Base-by-base conservation (phyloP, 2,329 filamentous ascomycete species). In the Nigrospora osmanthi region DNA sequence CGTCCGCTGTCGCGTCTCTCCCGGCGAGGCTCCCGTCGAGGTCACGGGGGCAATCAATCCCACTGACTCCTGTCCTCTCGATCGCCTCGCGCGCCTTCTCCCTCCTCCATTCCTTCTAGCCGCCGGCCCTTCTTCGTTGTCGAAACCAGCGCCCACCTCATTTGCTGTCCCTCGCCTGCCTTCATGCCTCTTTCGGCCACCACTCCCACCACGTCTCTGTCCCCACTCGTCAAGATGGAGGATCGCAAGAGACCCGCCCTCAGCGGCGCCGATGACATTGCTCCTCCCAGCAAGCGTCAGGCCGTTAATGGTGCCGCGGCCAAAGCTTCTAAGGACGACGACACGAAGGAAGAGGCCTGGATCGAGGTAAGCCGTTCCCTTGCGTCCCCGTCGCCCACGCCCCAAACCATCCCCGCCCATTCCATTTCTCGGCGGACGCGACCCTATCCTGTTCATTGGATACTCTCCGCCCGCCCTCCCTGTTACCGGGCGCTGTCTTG, bases 181-280 rank as follows among this genome's bases (percentile, higher is more conserved):
- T 86, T 89, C 78, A 94, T 94, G 88, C 83, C 83, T 84, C 80
- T 87, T 79, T 82, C 87, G 72, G 85, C 87, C 71, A 78, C 80
- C 57, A 76, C 77, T 65, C 78, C 81, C 69, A 76, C 83, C 68
- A 68, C 71, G 63, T 77, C 83, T 76, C 81, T 86, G 75, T 85
- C 88, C 73, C 83, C 83, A 78, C 77, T 87, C 71, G 75, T 82
- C 75, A 95, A 93, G 80, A 98, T 97, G 91, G 93, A 98, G 79
- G 93, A 97, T 76, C 89, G 93, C 80, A 98, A 98, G 80, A 83
- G 93, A 80, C 86, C 89, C 63, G 87, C 89, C 63, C 78, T 85
- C 57, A 78, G 80, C 68, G 86, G 85, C 63, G 73, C 80, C 60
- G 87, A 93, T 66, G 89, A 96, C 56, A 74, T 87, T 61, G 87